These are phyloP conservation scores for Pichia sp. DNA, from an alignment of 1,139 yeast species.

Conservation along the genomic window DNA sequence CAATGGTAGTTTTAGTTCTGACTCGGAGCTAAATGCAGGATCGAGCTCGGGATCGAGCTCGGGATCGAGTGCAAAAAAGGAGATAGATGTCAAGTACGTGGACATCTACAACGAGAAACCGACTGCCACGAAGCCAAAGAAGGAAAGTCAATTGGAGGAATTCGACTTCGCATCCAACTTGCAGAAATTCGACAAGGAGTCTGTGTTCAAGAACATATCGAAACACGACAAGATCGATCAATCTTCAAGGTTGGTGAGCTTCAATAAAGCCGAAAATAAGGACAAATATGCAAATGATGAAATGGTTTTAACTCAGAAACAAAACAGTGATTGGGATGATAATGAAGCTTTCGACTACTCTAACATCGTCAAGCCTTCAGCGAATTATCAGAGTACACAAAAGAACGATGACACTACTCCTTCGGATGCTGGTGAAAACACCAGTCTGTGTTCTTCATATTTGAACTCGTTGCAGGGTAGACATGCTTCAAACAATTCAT, in stretches of 20 bases:
- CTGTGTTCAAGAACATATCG: constrained; percentile 75
- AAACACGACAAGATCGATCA: constrained; percentile 59
- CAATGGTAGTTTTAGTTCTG: background rate
- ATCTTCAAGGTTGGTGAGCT: constrained; percentile 65
- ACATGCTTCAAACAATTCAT: constrained; percentile 8
- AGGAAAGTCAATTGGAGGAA: constrained; percentile 54
- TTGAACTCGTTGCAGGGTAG: constrained; percentile 6
- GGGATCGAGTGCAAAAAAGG: background rate
- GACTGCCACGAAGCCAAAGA: constrained; percentile 31
- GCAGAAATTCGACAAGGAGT: constrained; percentile 75
- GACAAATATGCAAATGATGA: constrained; percentile 63
- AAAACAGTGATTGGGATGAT: constrained; percentile 53
- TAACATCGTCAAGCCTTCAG: constrained; percentile 1
- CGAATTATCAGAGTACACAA: background rate
- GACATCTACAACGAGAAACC: constrained; percentile 11
- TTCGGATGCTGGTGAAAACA: constrained; percentile 5
- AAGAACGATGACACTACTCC: background rate
- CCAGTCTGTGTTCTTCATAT: background rate
- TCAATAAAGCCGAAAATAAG: constrained; percentile 46
- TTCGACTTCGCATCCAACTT: constrained; percentile 85
- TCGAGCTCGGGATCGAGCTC: background rate
- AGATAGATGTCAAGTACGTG: constrained; percentile 13
- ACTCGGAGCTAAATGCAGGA: background rate
- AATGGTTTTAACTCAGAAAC: constrained; percentile 58
- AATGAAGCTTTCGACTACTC: constrained; percentile 14